Percentiles rank a stretch among this genome's conserved stretches.
Evolutionary conservation across 805 yeast genomes (phyloP).

Genomic region (Candida morakotiae): DNA sequence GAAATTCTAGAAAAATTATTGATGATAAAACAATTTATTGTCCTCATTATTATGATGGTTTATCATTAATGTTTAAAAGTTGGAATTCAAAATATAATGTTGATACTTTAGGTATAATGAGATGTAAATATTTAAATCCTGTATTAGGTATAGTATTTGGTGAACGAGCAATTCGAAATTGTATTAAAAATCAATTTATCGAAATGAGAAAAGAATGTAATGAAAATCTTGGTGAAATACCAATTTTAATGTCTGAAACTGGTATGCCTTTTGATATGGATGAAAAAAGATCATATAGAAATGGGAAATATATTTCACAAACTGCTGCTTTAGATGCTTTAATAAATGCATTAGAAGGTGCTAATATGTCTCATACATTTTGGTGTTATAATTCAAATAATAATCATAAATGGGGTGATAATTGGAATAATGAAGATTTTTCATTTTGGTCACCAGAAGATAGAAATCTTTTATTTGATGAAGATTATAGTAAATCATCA

Average conservation of each 20-base stretch:
- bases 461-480: constrained; percentile 16
- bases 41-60: constrained; percentile 93
- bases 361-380: constrained; percentile 65
- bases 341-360: constrained; percentile 71
- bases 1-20: constrained; percentile 42
- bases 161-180: constrained; percentile 69
- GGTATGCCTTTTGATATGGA: constrained; percentile 98
- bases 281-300: constrained; percentile 60
- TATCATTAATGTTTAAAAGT: constrained; percentile 84
- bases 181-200: constrained; percentile 63
- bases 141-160: constrained; percentile 76
- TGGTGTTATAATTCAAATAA: constrained; percentile 83
- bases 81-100: constrained; percentile 85
- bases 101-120: constrained; percentile 82
- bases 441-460: constrained; percentile 80
- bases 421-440: constrained; percentile 92
- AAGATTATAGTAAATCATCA: constrained; percentile 4
- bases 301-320: constrained; percentile 70
- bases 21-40: constrained; percentile 69
- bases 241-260: constrained; percentile 85
- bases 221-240: constrained; percentile 61
- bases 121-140: constrained; percentile 73
- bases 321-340: constrained; percentile 82
- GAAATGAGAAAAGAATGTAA: constrained; percentile 64
- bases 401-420: constrained; percentile 82